Conservation (phyloP, 2,329 filamentous ascomycete genomes). For the Scedosporium aurantiacum region DNA sequence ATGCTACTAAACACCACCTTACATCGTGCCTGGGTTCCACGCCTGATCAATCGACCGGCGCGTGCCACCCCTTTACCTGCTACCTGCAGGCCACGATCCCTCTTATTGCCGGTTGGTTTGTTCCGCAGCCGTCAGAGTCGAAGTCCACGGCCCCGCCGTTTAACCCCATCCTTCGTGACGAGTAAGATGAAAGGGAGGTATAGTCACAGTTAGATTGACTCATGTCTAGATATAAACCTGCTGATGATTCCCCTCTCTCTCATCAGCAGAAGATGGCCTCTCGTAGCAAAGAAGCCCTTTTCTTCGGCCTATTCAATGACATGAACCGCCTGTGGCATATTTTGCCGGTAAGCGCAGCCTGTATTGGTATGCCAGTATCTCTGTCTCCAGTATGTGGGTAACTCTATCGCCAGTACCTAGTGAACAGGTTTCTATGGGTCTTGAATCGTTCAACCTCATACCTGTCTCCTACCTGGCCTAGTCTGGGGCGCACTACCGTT, state of each 20-base stretch:
- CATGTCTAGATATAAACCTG: background rate
- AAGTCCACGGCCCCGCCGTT: background rate
- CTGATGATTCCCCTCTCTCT: background rate
- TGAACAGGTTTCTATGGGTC: background rate
- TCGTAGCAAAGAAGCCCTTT: background rate
- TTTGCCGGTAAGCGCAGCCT: conserved; percentile 1
- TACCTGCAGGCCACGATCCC: background rate
- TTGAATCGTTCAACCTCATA: background rate
- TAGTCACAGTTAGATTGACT: conserved; percentile 1
- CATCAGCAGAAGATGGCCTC: background rate
- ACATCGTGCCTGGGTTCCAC: background rate
- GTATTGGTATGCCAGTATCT: background rate
- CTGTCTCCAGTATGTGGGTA: background rate
- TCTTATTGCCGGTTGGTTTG: background rate
- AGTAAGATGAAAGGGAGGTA: background rate
- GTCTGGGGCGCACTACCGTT: too few relatives aligned
- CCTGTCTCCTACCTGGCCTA: too few relatives aligned
- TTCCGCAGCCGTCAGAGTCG: background rate
- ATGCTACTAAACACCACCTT: background rate
- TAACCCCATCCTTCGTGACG: background rate
- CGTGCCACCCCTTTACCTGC: background rate
- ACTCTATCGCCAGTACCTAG: too few relatives aligned
- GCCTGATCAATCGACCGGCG: background rate
- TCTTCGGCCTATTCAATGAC: background rate
- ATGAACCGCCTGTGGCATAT: background rate